Evolutionary conservation across 352 stramenopile species (phyloP), one percentile per base, ranked within the genome.

Genomic region (Globisporangium echinulatum): DNA sequence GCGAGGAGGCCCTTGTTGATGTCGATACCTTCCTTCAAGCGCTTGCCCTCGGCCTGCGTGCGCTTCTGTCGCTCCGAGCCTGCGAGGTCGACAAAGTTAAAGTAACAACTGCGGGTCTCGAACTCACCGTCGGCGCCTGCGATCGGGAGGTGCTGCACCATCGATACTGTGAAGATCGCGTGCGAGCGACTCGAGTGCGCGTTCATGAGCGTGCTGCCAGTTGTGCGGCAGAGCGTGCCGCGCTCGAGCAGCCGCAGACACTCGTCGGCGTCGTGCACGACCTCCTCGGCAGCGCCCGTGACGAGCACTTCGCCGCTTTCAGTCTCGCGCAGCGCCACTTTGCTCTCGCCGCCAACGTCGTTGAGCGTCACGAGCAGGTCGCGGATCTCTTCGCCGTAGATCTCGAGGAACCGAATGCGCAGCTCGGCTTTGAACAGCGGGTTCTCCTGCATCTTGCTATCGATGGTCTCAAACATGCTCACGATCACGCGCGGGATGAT

Each of bases 1-100:
- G 94, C 96, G 14, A 99, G 77, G 19, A 99, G 79, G 4, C 97
- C 97, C 71, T 98, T 97, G 79, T 99, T 99, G 72, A 99, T 99
- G 66, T 98, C 88, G 49, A 99, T 98, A 39, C 94, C 96, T 82
- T 99, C 96, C 60, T 91, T 96, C 56, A 98, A 70, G 1, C 96
- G 80, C 65, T 92, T 90, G 36, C 82, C 94, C 54, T 97, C 79
- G 0, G 94, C 91, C 59, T 96, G 89, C 17, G 96, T 99, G 49
- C 96, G 96, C 63, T 99, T 99, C 65, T 98, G 83, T 37, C 92
- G 88, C 66, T 98, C 93, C 0, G 88, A 97, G 39, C 90, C 90
- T 0, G 90, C 90, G 15, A 97, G 71, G 79, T 97, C 90, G 38
- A 97, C 90, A 57, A 97, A 96, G 57, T 96, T 95, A 59, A 97